Evolutionary conservation across 2,329 filamentous ascomycete species (phyloP), one percentile per base, ranked within the genome.

Genomic region (Exophiala dermatitidis): DNA sequence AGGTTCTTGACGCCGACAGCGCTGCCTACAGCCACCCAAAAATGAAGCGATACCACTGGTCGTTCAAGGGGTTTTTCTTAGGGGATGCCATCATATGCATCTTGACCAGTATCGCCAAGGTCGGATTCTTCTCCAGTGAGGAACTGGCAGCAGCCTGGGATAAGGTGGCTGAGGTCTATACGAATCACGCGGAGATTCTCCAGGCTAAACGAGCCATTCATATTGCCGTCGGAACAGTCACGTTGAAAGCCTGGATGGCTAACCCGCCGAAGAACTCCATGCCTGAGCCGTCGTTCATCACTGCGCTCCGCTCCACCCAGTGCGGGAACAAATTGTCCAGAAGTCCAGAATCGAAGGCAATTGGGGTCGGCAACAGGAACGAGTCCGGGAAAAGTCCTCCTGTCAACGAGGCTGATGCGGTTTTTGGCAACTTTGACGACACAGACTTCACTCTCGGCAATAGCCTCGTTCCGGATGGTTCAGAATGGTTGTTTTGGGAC

Each of bases 171-270:
- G 36, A 49, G 10, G 33, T 49, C 1, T 49, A 36, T 19, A 9
- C 29, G 6, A 49, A 41, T n/a, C 46, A 49, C 37, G 5, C 6
- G 4, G 46, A 49, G 36, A n/a, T 49, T 8, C 19, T 41, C 5
- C 7, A 42, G 36, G 34, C 26, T 10, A 42, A 42, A 12, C n/a
- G 36, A 40, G 33, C 46, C n/a, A 12, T 48, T 7, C 46, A 49
- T 9, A 42, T 49, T 8, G 34, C 34, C 7, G 38, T 49, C 37
- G 36, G 46, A 7, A 37, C 29, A 3, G 29, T 49, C 36, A 49
- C 46, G 10, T 19, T 49, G 8, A 49, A 49, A 12, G 46, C 46
- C 3, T 49, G 46, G 46, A 38, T 7, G n/a, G 46, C 46, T 8
- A 48, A 48, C 26, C 46, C 46, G 28, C 46, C 46, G 6, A 33